Conservation (phyloP, 2,329 filamentous ascomycete species). For the Stagonosporopsis chrysanthemi region DNA sequence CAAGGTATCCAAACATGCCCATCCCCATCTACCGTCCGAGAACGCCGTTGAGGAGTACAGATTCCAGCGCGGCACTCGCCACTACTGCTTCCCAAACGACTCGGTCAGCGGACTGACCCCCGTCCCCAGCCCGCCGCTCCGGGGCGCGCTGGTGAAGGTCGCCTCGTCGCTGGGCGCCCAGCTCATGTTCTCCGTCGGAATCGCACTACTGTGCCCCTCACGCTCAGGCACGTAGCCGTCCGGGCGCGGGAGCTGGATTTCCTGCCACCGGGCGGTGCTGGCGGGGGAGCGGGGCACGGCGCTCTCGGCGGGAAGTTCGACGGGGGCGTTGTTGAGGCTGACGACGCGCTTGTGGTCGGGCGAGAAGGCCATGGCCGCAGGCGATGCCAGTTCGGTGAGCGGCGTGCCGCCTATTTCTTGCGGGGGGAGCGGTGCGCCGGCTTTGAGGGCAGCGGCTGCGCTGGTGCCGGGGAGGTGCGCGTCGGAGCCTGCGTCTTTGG, state of each 20-base stretch:
- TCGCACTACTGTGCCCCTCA: slow-evolving; percentile 26
- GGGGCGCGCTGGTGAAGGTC: slow-evolving; percentile 10
- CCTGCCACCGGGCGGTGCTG: slow-evolving; percentile 32
- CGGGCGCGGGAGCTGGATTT: slow-evolving; percentile 27
- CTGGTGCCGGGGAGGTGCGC: slow-evolving; percentile 4
- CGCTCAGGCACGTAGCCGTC: slow-evolving; percentile 22
- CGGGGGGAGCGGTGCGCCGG: slow-evolving; percentile 7
- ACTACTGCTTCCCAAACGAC: slow-evolving; percentile 15
- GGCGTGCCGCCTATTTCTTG: slow-evolving; percentile 39
- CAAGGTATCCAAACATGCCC: not conserved
- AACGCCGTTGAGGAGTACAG: not conserved
- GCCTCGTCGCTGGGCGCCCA: slow-evolving; percentile 35
- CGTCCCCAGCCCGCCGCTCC: slow-evolving; percentile 14
- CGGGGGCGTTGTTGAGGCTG: slow-evolving; percentile 32
- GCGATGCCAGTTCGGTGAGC: slow-evolving; percentile 34
- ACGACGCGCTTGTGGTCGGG: slow-evolving; percentile 31
- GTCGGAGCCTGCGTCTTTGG: slow-evolving; percentile 28
- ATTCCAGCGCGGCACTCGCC: not conserved
- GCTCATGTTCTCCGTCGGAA: slow-evolving; percentile 29
- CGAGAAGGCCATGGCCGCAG: slow-evolving; percentile 20
- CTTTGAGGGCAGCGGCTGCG: slow-evolving; percentile 24
- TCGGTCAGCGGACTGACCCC: slow-evolving; percentile 31
- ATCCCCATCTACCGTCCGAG: not conserved
- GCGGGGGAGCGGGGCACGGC: slow-evolving; percentile 10
- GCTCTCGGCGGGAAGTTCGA: slow-evolving; percentile 34